These are phyloP conservation scores for Porphyrellus cyaneotinctus DNA, from an alignment of 768 basidiomycete species.

Conservation along the genomic window DNA sequence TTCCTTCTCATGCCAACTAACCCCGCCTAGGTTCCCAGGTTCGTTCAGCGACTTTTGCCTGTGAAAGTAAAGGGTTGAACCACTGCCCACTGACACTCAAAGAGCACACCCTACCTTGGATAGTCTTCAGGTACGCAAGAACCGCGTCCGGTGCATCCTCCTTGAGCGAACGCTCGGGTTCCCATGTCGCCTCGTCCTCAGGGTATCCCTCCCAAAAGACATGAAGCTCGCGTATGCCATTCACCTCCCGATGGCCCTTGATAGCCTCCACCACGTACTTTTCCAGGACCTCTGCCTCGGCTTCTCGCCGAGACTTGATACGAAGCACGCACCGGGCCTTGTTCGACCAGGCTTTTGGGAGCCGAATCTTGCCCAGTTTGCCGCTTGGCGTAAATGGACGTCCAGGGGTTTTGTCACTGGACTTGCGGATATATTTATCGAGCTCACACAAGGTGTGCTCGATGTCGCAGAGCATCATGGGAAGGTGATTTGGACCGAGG, in stretches of 20 bases:
- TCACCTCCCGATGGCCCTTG: slow-evolving; percentile 33
- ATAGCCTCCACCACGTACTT: slow-evolving; percentile 42
- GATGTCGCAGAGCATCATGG: slow-evolving; percentile 64
- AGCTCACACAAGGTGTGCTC: slow-evolving; percentile 79
- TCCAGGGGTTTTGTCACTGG: slow-evolving; percentile 27
- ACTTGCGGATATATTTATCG: slow-evolving; percentile 66
- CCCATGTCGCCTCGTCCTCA: slow-evolving; percentile 54
- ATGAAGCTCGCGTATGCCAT: slow-evolving; percentile 39
- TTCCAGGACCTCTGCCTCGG: slow-evolving; percentile 34
- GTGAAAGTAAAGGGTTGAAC: background rate
- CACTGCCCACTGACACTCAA: background rate
- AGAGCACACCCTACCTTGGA: slow-evolving; percentile 7
- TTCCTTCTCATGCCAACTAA: background rate
- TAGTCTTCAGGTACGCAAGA: slow-evolving; percentile 34
- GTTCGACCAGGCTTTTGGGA: slow-evolving; percentile 58
- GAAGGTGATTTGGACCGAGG: slow-evolving; percentile 44
- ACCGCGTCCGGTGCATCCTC: slow-evolving; percentile 49
- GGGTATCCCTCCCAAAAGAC: slow-evolving; percentile 58
- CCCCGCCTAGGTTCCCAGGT: background rate
- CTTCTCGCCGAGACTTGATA: slow-evolving; percentile 36
- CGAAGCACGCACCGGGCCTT: slow-evolving; percentile 39
- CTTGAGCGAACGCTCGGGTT: slow-evolving; percentile 42
- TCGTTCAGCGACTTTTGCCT: slow-evolving; percentile 9
- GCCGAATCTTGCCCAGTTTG: slow-evolving; percentile 22
- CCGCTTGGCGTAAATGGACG: slow-evolving; percentile 35